phyloP scores from a whole-genome alignment of 1,284 basidiomycete species.

The Inonotus obliquus region DNA sequence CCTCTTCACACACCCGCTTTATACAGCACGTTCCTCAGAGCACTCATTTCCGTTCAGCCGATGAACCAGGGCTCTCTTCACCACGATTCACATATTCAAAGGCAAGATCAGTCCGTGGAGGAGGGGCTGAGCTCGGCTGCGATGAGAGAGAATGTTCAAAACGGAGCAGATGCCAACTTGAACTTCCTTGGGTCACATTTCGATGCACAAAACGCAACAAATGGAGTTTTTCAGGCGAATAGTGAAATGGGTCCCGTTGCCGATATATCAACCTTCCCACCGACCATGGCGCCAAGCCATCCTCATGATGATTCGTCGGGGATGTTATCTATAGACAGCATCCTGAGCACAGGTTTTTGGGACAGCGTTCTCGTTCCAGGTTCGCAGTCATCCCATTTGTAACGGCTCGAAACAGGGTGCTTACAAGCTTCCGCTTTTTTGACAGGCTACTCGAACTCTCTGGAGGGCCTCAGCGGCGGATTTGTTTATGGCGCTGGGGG shows the following conservation, averaged over 20 bases:
- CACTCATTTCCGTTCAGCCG: constrained; percentile 59
- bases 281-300: constrained; percentile 60
- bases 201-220: constrained; percentile 19
- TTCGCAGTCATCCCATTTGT: constrained; percentile 35
- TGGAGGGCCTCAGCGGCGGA: constrained; percentile 76
- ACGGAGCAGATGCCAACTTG: constrained; percentile 17
- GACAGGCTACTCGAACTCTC: constrained; percentile 66
- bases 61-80: constrained; percentile 23
- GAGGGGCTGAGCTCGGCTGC: not conserved
- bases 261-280: constrained; percentile 77
- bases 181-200: constrained; percentile 20
- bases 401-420: not conserved
- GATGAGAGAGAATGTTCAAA: constrained; percentile 24
- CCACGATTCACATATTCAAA: constrained; percentile 9
- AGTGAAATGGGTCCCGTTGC: constrained; percentile 77
- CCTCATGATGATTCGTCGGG: constrained; percentile 42
- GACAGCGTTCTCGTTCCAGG: constrained; percentile 80
- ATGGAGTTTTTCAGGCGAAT: constrained; percentile 61
- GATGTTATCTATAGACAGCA: constrained; percentile 73
- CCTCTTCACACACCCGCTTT: constrained; percentile 79
- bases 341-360: constrained; percentile 76
- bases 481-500: constrained; percentile 79
- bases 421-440: constrained; percentile 12
- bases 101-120: constrained; percentile 4
- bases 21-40: constrained; percentile 82